These are phyloP conservation scores for Nigrograna mackinnonii DNA, from an alignment of 2,329 filamentous ascomycete genomes.

Conservation along the genomic window DNA sequence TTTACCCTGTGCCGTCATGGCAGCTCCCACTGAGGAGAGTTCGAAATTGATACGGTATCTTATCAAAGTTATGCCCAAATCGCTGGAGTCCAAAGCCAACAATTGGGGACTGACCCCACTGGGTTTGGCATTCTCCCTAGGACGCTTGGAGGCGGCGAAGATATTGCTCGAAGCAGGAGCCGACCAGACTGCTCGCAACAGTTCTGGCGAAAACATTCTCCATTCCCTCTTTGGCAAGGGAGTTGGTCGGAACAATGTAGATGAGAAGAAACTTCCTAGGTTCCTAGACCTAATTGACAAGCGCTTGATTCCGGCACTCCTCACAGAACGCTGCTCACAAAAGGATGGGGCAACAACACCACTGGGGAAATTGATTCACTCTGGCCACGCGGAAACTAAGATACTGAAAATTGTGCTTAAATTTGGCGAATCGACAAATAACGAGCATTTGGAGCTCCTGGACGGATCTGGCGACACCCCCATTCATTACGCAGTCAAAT, in stretches of 20 bases:
- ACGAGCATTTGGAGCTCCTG: conserved; percentile 59
- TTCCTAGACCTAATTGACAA: conserved; percentile 64
- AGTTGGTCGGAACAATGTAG: no score
- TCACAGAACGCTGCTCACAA: conserved; percentile 59
- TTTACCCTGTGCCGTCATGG: conserved; percentile 63
- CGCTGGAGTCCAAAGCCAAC: conserved; percentile 63
- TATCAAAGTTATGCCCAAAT: conserved; percentile 62
- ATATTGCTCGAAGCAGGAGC: conserved; percentile 70
- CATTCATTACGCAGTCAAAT: conserved; percentile 60
- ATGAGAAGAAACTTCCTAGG: conserved; percentile 14
- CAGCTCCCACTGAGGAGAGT: conserved; percentile 42
- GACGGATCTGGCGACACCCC: conserved; percentile 69
- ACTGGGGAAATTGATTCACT: conserved; percentile 51
- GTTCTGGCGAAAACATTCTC: conserved; percentile 66
- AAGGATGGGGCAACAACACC: conserved; percentile 63
- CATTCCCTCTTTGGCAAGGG: conserved; percentile 60
- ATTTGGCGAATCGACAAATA: conserved; percentile 40
- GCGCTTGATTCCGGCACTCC: conserved; percentile 60
- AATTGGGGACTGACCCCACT: conserved; percentile 70
- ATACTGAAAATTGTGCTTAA: conserved; percentile 31
- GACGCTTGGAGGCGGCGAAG: conserved; percentile 59
- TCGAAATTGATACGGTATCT: conserved; percentile 67
- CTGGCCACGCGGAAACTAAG: neutral
- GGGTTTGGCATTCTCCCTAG: conserved; percentile 64
- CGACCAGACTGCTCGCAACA: conserved; percentile 68